Evolutionary conservation across 208 protist genomes (phyloP), one percentile per base, ranked within the genome.

Genomic region (Crithidia thermophila): DNA sequence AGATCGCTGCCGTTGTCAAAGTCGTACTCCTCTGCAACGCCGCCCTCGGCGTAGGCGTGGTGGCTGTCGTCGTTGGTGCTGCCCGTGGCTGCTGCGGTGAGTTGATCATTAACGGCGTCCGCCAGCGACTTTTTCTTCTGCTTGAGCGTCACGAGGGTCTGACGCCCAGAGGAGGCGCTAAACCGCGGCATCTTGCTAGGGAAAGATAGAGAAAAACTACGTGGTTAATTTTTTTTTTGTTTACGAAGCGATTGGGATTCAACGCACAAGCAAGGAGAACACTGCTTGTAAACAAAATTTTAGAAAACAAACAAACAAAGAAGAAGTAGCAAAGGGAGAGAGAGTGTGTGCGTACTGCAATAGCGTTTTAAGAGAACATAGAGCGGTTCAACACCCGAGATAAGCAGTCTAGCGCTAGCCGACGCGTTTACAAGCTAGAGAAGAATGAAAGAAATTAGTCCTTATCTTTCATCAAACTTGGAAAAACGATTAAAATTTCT

Each of bases 71-170:
- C 46, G 6, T 67, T 42, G 55, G 49, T 28, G 21, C 51, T 30
- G 56, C 66, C 58, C 37, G 46, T 18, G 0, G 53, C 45, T 27
- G 36, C 43, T 2, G 28, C 18, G 18, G 49, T 77, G 70, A 94
- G 66, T 53, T 90, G 77, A 37, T 88, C 89, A 67, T 91, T 91
- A 37, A 92, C 73, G 11, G 84, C 62, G 16, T 94, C 85, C 6
- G 86, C 77, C 25, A 88, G 52, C 0, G 84, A 81, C 78, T 80
- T 91, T 39, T 73, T 80, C 69, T 79, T 82, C 45, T 82, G 58
- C 49, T 57, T 78, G 9, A 87, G 62, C 51, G 73, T 51, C n/a
- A 87, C 37, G 3, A 87, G 11, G n/a, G 21, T 57, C 36, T 79
- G 46, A 4, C 67, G 66, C 13, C 56, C 52, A 13, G 57, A 49